Conservation (phyloP, 2,329 filamentous ascomycete species). For the Botrytis medusae region DNA sequence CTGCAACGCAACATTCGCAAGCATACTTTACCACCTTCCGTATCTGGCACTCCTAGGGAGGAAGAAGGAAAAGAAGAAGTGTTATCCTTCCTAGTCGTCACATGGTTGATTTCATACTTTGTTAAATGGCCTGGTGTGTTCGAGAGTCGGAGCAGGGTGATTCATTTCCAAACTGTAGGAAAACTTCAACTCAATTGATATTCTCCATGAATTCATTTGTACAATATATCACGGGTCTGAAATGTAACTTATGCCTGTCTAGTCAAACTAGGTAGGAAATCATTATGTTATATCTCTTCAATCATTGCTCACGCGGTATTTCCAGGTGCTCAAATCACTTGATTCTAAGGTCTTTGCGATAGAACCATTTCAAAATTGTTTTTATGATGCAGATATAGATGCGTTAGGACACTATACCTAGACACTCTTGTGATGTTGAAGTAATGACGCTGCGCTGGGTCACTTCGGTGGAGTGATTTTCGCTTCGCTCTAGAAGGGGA, state of each 20-base stretch:
- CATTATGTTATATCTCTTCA: not conserved
- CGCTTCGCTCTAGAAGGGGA: not conserved
- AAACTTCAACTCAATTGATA: not conserved
- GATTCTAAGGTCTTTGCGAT: not conserved
- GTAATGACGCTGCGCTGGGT: not conserved
- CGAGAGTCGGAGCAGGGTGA: not conserved
- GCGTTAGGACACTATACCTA: not conserved
- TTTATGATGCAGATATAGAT: not conserved
- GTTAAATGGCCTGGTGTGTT: not conserved
- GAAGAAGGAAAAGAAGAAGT: not conserved
- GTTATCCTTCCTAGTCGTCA: not conserved
- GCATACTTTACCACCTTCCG: not conserved
- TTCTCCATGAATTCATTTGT: no score
- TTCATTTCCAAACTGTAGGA: not conserved
- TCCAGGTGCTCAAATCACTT: not conserved
- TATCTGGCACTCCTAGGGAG: not conserved
- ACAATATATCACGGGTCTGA: no score
- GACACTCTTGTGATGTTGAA: not conserved
- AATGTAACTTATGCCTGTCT: no score
- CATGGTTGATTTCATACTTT: not conserved
- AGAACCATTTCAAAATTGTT: not conserved
- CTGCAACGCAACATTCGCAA: not conserved
- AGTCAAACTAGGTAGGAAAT: not conserved
- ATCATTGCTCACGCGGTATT: not conserved
- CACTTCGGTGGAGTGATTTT: not conserved